Percentiles rank a stretch among this genome's conserved stretches.
phyloP scores from a whole-genome alignment of 2,329 filamentous ascomycete genomes.

The Colletotrichum sp. region DNA sequence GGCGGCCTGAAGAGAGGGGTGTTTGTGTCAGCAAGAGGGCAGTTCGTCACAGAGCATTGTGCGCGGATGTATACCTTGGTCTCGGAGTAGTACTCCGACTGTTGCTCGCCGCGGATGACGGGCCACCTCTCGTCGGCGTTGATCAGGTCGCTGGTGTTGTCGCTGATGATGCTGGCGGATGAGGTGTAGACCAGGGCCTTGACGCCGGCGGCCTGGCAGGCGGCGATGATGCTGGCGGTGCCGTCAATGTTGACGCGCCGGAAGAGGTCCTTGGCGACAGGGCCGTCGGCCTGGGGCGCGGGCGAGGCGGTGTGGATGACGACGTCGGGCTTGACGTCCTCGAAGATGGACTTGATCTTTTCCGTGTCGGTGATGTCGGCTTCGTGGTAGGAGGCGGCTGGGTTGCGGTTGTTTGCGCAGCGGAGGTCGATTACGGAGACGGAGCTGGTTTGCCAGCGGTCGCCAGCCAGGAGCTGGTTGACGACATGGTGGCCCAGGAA shows the following conservation, averaged over 20 bases:
- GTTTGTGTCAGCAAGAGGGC: neutral
- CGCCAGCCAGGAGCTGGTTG: constrained; percentile 66
- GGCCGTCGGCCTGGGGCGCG: constrained; percentile 55
- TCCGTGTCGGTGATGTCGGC: constrained; percentile 77
- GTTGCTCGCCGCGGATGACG: constrained; percentile 71
- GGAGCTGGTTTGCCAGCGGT: constrained; percentile 47
- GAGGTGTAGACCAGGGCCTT: constrained; percentile 90
- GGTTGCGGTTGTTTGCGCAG: constrained; percentile 71
- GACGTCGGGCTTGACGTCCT: constrained; percentile 73
- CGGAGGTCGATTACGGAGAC: constrained; percentile 77
- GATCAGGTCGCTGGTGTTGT: constrained; percentile 78
- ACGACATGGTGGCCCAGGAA: constrained; percentile 87
- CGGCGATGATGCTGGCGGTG: constrained; percentile 78
- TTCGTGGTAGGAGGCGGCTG: constrained; percentile 68
- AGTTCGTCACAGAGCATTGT: neutral
- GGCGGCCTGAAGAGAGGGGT: constrained; percentile 58
- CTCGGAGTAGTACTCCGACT: constrained; percentile 86
- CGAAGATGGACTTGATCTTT: constrained; percentile 67
- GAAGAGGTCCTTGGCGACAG: constrained; percentile 65
- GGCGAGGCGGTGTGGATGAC: constrained; percentile 92
- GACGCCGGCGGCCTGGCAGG: constrained; percentile 72
- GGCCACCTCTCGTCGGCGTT: constrained; percentile 89
- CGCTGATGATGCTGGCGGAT: constrained; percentile 84
- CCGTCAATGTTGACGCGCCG: constrained; percentile 88
- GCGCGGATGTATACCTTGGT: constrained; percentile 69